Conservation (phyloP, 768 basidiomycete genomes). For the Leucogyrophana mollusca region DNA sequence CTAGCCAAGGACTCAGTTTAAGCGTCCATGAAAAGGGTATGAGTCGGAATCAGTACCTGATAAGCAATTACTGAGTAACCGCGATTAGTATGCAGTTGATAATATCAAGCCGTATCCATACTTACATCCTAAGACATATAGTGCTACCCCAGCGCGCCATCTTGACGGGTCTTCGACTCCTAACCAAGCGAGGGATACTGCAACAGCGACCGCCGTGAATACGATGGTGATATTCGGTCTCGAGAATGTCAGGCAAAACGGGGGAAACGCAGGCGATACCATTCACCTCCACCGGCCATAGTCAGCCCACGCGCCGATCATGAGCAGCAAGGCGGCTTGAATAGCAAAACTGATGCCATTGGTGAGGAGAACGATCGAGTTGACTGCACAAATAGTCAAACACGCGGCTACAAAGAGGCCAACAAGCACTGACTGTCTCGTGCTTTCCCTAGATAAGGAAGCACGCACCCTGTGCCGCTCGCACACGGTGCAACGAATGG, state of each 20-base stretch:
- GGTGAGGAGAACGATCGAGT: constrained; percentile 74
- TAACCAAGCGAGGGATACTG: constrained; percentile 76
- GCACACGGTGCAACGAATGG: constrained; percentile 53
- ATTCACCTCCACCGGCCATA: constrained; percentile 75
- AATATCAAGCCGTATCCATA: constrained; percentile 5
- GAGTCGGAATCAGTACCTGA: constrained; percentile 40
- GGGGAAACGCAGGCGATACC: background rate
- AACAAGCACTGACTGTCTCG: constrained; percentile 51
- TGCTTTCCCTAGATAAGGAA: constrained; percentile 60
- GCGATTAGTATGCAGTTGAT: background rate
- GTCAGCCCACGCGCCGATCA: constrained; percentile 78
- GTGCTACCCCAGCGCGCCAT: constrained; percentile 59
- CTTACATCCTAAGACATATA: constrained; percentile 67
- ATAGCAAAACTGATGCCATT: constrained; percentile 80
- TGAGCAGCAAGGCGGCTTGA: constrained; percentile 63
- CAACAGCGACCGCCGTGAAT: constrained; percentile 65
- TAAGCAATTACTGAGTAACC: constrained; percentile 60
- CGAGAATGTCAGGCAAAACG: constrained; percentile 4
- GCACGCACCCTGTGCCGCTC: constrained; percentile 52
- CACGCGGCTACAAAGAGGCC: background rate
- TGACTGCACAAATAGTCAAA: constrained; percentile 43
- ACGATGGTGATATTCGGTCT: constrained; percentile 78
- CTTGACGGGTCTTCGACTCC: constrained; percentile 63
- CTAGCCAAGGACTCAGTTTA: constrained; percentile 26
- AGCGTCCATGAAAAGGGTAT: background rate